These are phyloP conservation scores for Tolypocladium paradoxum DNA, from an alignment of 2,329 filamentous ascomycete species.

Conservation along the genomic window DNA sequence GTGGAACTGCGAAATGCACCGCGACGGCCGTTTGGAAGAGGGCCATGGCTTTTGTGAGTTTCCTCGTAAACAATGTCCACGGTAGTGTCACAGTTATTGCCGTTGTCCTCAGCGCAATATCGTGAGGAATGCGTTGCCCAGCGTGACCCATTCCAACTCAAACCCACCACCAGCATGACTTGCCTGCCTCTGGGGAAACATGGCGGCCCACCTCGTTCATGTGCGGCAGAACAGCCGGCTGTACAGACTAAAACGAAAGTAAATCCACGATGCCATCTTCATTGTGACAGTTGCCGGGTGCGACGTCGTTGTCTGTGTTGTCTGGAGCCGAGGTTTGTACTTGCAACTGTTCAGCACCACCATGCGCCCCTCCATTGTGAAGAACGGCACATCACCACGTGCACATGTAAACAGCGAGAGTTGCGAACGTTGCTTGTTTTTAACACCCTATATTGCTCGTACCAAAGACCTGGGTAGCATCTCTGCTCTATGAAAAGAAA, in stretches of 20 bases:
- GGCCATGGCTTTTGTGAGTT: not conserved
- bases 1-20: not conserved
- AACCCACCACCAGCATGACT: slow-evolving; percentile 8
- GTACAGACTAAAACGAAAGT: not conserved
- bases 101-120: slow-evolving; percentile 9
- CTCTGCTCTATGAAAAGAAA: slow-evolving; percentile 22
- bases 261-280: not conserved
- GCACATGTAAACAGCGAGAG: not conserved
- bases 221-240: not conserved
- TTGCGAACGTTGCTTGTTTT: slow-evolving; percentile 2
- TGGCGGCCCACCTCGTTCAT: not conserved
- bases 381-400: not conserved
- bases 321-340: not conserved
- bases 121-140: slow-evolving; percentile 28
- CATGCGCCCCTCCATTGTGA: too few species aligned
- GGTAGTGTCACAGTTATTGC: not conserved
- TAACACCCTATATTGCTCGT: slow-evolving; percentile 18
- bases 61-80: not conserved
- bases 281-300: not conserved
- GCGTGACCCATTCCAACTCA: slow-evolving; percentile 24
- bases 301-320: too few species aligned
- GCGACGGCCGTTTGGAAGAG: not conserved
- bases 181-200: not conserved
- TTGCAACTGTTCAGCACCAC: not conserved
- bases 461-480: slow-evolving; percentile 19